Evolutionary conservation across 169 alveolate genomes (phyloP), one percentile per base, ranked within the genome.

Genomic region (Plasmodium cynomolgi): DNA sequence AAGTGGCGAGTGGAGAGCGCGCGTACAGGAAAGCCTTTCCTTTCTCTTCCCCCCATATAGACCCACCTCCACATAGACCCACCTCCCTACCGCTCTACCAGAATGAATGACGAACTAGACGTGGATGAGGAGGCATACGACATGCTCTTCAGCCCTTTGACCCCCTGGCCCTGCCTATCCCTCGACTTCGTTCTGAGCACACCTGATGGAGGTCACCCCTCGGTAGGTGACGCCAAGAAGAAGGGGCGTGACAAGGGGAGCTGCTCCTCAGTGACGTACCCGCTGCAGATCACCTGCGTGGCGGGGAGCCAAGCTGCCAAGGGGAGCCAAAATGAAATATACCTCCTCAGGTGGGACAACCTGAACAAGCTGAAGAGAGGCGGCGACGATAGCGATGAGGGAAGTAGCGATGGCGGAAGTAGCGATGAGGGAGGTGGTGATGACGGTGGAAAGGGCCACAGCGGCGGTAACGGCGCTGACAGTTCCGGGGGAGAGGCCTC

Each of bases 131-230:
- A 34, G 41, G 84, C 93, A 23, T 85, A 85, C 23, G 93, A 85
- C 15, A 75, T 85, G 85, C 41, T 85, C 11, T 85, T 85, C 50
- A 56, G 93, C 47, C 93, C 93, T 3, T 9, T 56, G 33, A 85
- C 93, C 2, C 93, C 93, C 0, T 96, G 97, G 97, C 96, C 97
- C 0, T 96, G 97, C 79, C 93, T 96, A n/a, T 96, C 97, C n/a
- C 94, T 96, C 56, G 97, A 96, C 74, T 94, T 95, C 37, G 54
- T 95, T 29, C 74, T 56, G 8, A 95, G 85, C 33, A 95, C 85
- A 0, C 83, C 94, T 23, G 94, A 93, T 20, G 93, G 92, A 34
- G 26, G 23, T 15, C 34, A 75, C 62, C 15, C 7, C 34, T 13
- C n/a, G 11, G 23, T 20, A 29, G 71, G 62, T 15, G 31, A 33